A percentile compares a stretch with the other conserved stretches of the same genome.
phyloP scores from a whole-genome alignment of 805 yeast genomes.

The Dipodascus geniculatus region DNA sequence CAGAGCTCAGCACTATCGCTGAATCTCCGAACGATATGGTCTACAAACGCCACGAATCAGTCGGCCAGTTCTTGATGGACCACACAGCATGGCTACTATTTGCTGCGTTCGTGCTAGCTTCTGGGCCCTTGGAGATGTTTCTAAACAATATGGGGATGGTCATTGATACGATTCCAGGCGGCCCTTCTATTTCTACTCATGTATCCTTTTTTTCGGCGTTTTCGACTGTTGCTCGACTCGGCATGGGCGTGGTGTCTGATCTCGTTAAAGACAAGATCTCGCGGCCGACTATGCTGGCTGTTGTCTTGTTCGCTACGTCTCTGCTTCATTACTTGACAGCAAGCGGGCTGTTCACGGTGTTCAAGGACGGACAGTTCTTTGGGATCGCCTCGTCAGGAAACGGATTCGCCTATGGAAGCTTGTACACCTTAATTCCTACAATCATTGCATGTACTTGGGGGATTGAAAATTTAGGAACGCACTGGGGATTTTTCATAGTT shows the following conservation, averaged over 20 bases:
- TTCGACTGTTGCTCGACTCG: slow-evolving; percentile 60
- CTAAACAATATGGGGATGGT: slow-evolving; percentile 75
- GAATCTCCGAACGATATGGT: slow-evolving; percentile 17
- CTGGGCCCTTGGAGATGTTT: slow-evolving; percentile 81
- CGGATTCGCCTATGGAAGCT: slow-evolving; percentile 71
- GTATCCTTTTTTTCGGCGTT: slow-evolving; percentile 52
- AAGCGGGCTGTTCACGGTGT: slow-evolving; percentile 15
- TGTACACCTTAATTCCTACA: slow-evolving; percentile 81
- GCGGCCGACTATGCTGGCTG: slow-evolving; percentile 20
- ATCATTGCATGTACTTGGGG: slow-evolving; percentile 82
- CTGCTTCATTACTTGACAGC: slow-evolving; percentile 27
- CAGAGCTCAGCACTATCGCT: slow-evolving; percentile 13
- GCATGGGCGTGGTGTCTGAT: slow-evolving; percentile 62
- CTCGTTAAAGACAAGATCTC: slow-evolving; percentile 27
- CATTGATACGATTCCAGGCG: slow-evolving; percentile 29
- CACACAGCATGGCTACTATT: slow-evolving; percentile 54
- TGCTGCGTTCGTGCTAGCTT: slow-evolving; percentile 46
- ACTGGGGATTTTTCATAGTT: slow-evolving; percentile 82
- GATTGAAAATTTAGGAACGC: slow-evolving; percentile 74
- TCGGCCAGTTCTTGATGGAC: slow-evolving; percentile 32
- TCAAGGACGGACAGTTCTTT: slow-evolving; percentile 12
- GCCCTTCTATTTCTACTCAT: slow-evolving; percentile 19
- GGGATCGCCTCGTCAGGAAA: slow-evolving; percentile 35
- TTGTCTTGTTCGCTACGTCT: slow-evolving; percentile 26
- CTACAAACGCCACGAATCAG: slow-evolving; percentile 10